phyloP scores from a whole-genome alignment of 306 rosid genomes.

The Senna tora region DNA sequence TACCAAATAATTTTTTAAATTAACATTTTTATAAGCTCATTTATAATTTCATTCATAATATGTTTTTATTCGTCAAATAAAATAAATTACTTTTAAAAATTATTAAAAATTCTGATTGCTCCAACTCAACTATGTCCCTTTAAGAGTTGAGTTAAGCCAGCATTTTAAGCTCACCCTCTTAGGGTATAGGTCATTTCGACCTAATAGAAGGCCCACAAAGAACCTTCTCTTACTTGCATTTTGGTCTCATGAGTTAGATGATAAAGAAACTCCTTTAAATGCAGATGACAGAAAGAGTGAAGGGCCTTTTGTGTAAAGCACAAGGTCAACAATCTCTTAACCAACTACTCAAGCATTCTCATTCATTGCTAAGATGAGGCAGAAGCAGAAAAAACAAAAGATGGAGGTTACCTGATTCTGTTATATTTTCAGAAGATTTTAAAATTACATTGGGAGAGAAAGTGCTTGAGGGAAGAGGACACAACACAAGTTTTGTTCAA shows the following conservation, averaged over 20 bases:
- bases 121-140: too few relatives aligned
- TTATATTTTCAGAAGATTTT: conserved; percentile 14
- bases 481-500: conserved; percentile 38
- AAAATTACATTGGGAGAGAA: neutral
- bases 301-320: conserved; percentile 63
- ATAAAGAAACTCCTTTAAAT: conserved; percentile 13
- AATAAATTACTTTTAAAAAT: too few relatives aligned
- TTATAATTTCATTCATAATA: too few relatives aligned
- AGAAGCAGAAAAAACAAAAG: conserved; percentile 6
- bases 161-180: too few relatives aligned
- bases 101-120: too few relatives aligned
- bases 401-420: conserved; percentile 17
- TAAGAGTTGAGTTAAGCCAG: too few relatives aligned
- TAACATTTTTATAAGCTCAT: too few relatives aligned
- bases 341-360: conserved; percentile 75
- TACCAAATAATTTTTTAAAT: too few relatives aligned
- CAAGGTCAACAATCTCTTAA: conserved; percentile 65
- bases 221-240: too few relatives aligned
- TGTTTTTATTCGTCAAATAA: too few relatives aligned
- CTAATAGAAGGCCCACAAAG: too few relatives aligned
- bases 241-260: neutral
- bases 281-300: conserved; percentile 74
- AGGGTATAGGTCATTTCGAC: too few relatives aligned
- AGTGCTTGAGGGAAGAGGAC: conserved; percentile 9
- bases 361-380: conserved; percentile 64